A percentile compares a stretch with the other conserved stretches of the same genome.
phyloP scores from a whole-genome alignment of 805 yeast species.

The Sugiyamaella lignohabitans region DNA sequence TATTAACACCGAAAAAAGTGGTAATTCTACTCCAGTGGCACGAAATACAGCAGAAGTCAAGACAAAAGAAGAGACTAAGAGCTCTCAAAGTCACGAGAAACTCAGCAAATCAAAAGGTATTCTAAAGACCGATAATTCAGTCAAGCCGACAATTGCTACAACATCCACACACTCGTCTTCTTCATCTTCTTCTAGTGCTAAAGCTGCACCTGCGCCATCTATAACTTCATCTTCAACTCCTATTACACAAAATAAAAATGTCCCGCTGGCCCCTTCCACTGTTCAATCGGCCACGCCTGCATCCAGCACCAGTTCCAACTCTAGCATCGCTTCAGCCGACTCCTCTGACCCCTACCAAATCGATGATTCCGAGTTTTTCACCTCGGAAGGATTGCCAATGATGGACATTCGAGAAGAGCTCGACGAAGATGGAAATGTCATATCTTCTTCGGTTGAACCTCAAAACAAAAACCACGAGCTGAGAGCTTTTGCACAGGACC shows the following conservation, averaged over 20 bases:
- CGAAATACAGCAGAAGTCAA: not conserved
- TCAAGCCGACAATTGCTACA: not conserved
- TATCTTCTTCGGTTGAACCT: conserved; percentile 41
- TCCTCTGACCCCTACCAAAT: not conserved
- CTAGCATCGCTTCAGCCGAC: not conserved
- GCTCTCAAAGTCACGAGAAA: no score
- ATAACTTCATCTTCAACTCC: not conserved
- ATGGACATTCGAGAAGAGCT: conserved; percentile 81
- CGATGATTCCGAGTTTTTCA: not conserved
- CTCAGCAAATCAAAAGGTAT: not conserved
- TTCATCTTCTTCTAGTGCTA: not conserved
- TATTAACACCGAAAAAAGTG: not conserved
- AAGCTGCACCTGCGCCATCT: not conserved
- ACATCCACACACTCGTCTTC: not conserved
- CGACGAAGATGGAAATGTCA: conserved; percentile 75
- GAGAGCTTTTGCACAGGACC: conserved; percentile 24
- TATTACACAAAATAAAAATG: not conserved
- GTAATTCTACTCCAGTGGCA: not conserved
- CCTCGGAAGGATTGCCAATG: conserved; percentile 47
- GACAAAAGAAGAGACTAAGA: not conserved
- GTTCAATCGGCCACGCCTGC: not conserved
- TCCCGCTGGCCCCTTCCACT: not conserved
- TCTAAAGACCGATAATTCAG: not conserved
- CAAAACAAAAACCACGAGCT: conserved; percentile 28
- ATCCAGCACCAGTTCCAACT: conserved; percentile 1